Evolutionary conservation across 495 filamentous ascomycete species (phyloP).

Genomic region (Hyaloscypha hepaticicola): DNA sequence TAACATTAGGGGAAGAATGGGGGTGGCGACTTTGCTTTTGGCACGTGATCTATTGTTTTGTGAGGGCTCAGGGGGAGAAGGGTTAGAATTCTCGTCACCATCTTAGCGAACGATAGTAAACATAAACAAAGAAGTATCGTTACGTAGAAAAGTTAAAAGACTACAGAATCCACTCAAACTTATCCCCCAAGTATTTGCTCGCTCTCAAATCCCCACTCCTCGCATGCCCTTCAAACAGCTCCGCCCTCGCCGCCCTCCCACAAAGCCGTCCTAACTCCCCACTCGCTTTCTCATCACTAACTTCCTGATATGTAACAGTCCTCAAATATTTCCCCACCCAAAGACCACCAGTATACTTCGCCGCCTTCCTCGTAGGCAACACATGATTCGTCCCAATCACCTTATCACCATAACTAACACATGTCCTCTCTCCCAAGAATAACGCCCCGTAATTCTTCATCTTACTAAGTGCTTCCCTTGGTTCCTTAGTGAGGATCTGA

Average conservation of each 20-base stretch:
- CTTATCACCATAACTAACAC: conserved; percentile 54
- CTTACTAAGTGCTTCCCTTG: conserved; percentile 48
- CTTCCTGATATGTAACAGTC: conserved; percentile 55
- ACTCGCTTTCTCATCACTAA: conserved; percentile 43
- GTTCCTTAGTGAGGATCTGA: conserved; percentile 49
- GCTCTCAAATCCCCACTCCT: conserved; percentile 49
- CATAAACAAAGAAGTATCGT: too few relatives aligned
- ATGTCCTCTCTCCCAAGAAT: conserved; percentile 54
- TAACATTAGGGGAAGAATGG: too few relatives aligned
- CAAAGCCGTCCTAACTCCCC: conserved; percentile 51
- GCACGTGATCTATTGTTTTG: too few relatives aligned
- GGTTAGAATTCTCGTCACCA: too few relatives aligned
- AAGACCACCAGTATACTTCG: conserved; percentile 48
- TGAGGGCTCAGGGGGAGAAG: too few relatives aligned
- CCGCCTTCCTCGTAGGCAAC: conserved; percentile 48
- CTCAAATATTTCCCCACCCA: conserved; percentile 55
- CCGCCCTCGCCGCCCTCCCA: conserved; percentile 48
- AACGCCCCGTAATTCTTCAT: conserved; percentile 53
- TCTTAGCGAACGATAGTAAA: too few relatives aligned
- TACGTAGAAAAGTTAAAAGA: background rate
- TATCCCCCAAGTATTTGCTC: conserved; percentile 42
- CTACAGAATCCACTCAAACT: conserved; percentile 42
- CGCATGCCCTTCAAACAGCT: conserved; percentile 55
- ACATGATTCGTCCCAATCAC: conserved; percentile 56
- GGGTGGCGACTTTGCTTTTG: too few relatives aligned